These are phyloP conservation scores for Reutealis trisperma DNA, from an alignment of 345 rosid genomes.

Conservation along the genomic window DNA sequence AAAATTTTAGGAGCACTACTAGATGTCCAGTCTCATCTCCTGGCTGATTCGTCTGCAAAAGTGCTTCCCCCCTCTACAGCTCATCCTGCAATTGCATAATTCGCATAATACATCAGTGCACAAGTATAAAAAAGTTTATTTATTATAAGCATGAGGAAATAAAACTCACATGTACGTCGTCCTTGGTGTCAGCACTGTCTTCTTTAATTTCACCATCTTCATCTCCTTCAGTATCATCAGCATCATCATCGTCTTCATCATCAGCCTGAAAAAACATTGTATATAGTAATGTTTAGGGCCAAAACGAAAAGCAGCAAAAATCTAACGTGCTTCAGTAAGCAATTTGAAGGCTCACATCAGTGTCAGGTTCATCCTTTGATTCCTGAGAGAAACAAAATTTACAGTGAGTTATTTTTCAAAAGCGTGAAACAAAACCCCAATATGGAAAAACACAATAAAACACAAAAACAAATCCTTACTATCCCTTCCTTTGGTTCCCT, in stretches of 20 bases:
- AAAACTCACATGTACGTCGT: constrained; percentile 41
- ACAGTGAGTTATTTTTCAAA: neutral
- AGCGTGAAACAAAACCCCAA: neutral
- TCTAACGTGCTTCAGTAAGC: neutral
- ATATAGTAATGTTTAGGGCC: neutral
- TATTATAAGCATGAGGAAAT: neutral
- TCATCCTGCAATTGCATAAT: constrained; percentile 57
- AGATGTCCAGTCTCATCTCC: neutral
- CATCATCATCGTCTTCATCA: constrained; percentile 56
- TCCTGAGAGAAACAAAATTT: constrained; percentile 45
- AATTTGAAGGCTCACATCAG: constrained; percentile 62
- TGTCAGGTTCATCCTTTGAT: constrained; percentile 58
- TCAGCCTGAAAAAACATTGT: constrained; percentile 51
- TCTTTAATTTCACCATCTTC: constrained; percentile 52
- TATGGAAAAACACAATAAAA: too few species aligned
- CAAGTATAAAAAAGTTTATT: neutral
- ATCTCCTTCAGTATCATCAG: constrained; percentile 38
- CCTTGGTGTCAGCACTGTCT: constrained; percentile 29
- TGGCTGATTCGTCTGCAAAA: neutral
- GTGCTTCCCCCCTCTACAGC: constrained; percentile 49
- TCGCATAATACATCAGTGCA: neutral
- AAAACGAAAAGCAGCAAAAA: neutral
- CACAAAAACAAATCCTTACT: too few species aligned
- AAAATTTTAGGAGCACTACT: neutral
- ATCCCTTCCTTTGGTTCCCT: neutral